These are phyloP conservation scores for Leccinum disarticulatum DNA, from an alignment of 768 basidiomycete species.

Conservation along the genomic window DNA sequence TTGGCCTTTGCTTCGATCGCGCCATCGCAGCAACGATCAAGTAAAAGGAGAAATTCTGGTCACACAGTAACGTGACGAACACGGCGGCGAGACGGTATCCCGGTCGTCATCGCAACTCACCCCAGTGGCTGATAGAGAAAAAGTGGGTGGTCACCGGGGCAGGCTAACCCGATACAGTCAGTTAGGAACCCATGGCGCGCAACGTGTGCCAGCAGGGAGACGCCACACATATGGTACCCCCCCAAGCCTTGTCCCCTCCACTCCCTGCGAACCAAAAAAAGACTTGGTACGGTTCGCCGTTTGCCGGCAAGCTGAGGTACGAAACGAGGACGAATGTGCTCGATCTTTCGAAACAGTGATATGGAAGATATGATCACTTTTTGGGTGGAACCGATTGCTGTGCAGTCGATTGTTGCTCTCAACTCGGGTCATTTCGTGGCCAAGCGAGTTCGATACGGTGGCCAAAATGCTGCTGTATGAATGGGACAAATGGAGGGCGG, in stretches of 20 bases:
- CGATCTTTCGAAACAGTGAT: not conserved
- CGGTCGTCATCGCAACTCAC: constrained; percentile 32
- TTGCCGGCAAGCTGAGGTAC: not conserved
- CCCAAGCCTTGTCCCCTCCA: not conserved
- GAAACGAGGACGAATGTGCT: not conserved
- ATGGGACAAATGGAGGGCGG: not conserved
- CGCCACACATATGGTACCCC: not conserved
- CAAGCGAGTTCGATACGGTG: not conserved
- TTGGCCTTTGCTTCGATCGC: not conserved
- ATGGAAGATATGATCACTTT: not conserved
- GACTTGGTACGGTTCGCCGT: not conserved
- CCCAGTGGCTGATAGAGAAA: constrained; percentile 12
- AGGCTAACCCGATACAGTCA: not conserved
- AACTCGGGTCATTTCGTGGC: constrained; percentile 3
- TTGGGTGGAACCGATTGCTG: not conserved
- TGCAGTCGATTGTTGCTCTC: not conserved
- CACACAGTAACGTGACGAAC: constrained; percentile 32
- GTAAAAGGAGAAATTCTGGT: constrained; percentile 20
- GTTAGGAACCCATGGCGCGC: not conserved
- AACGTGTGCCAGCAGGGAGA: not conserved
- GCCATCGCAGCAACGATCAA: not conserved
- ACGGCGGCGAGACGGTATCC: constrained; percentile 18
- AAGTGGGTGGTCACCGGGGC: not conserved
- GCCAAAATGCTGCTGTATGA: not conserved
- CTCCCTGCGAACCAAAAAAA: not conserved